These are phyloP conservation scores for Solanum dulcamara DNA, from an alignment of 257 asterid genomes.

Conservation along the genomic window DNA sequence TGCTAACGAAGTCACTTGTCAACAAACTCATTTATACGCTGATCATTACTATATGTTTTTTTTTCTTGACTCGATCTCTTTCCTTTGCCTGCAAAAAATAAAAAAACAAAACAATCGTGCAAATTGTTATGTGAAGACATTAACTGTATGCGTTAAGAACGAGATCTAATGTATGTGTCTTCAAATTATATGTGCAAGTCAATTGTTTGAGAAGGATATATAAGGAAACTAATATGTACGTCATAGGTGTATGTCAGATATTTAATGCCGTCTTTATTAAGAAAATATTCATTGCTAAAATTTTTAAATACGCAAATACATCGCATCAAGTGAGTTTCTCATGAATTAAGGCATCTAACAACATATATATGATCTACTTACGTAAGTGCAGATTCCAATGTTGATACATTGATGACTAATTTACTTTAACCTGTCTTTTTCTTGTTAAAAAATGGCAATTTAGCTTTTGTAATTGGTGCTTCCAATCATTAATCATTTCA, in stretches of 20 bases:
- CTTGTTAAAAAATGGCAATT: background rate
- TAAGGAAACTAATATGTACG: too few species aligned
- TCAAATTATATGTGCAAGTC: too few species aligned
- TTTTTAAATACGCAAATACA: background rate
- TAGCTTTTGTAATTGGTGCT: background rate
- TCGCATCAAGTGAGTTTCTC: background rate
- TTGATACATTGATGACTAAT: background rate
- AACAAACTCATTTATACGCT: background rate
- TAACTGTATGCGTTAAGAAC: background rate
- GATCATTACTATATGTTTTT: too few species aligned
- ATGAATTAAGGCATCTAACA: background rate
- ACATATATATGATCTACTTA: background rate
- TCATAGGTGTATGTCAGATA: background rate
- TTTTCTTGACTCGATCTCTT: too few species aligned
- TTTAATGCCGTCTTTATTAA: background rate
- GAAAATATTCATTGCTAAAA: background rate
- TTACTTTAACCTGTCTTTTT: background rate
- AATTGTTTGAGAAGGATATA: too few species aligned
- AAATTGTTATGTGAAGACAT: too few species aligned
- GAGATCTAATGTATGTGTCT: too few species aligned
- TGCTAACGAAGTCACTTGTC: background rate
- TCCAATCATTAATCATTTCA: background rate
- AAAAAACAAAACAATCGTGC: too few species aligned
- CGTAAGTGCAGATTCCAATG: background rate
- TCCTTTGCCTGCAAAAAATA: too few species aligned